Evolutionary conservation across 164 flowering plant genomes (phyloP), one percentile per base, ranked within the genome.

Genomic region (Berberis vulgaris): DNA sequence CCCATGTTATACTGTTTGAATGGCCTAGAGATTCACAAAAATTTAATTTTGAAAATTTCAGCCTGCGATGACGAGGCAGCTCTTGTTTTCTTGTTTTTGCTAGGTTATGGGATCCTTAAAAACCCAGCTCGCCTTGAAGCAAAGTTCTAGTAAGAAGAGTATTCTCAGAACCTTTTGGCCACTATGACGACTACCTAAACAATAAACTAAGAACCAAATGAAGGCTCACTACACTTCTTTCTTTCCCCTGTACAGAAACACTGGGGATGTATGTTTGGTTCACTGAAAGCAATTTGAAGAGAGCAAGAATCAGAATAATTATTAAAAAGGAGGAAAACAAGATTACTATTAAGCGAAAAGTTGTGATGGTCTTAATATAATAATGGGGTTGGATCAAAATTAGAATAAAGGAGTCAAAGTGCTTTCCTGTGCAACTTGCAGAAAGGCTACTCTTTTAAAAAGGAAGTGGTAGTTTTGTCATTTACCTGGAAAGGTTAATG

Each of bases 351-450:
- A 73, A 73, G 66, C 54, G 40, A 43, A 41, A 55, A 57, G 67
- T 62, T 52, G 59, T 56, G 73, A 65, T 64, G 79, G 73, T 67
- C 70, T 64, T 61, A 62, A 61, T 67, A 60, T 61, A 52, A 63
- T 60, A 52, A 67, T 26, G 26, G 70, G 68, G 62, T 13, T 49
- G 52, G 72, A 65, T 66, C 62, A 67, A 67, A 67, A 60, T 68
- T 70, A 70, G 81, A 74, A 76, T 76, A 75, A 78, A 75, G 77
- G 64, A 55, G 74, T 43, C 72, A 60, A 68, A 75, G 74, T 78
- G 80, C 75, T 74, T 70, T 73, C 75, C 65, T 62, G 68, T 75
- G 78, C 85, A 77, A 79, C 71, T 79, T 75, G 82, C 78, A 67
- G 64, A 76, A 75, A 77, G 69, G 69, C 66, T 46, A 57, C 64